Percentiles rank a stretch among this genome's conserved stretches.
phyloP scores from a whole-genome alignment of 2,329 filamentous ascomycete species.

The Knufia fluminis region DNA sequence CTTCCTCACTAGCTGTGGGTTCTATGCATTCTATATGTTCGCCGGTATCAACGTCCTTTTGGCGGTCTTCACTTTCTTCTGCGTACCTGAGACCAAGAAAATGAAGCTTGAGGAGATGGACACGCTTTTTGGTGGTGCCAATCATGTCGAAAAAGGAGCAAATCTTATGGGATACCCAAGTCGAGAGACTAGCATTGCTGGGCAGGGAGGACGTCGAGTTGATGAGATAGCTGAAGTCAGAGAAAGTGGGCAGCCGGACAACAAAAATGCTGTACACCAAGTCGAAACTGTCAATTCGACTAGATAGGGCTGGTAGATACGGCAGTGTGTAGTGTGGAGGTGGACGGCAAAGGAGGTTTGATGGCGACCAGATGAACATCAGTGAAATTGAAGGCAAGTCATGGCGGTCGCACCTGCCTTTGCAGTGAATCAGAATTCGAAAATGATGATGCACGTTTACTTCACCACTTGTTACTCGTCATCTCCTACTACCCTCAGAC shows the following conservation, averaged over 20 bases:
- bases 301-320: not conserved
- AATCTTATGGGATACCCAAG: not conserved
- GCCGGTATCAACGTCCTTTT: constrained; percentile 41
- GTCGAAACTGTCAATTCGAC: not conserved
- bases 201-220: not conserved
- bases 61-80: constrained; percentile 22
- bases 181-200: not conserved
- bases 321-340: not conserved
- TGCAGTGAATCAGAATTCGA: too few species aligned
- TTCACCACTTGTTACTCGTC: not conserved
- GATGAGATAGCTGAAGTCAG: not conserved
- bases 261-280: not conserved
- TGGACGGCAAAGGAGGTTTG: too few species aligned
- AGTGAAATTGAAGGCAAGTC: too few species aligned
- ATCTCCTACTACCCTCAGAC: not conserved
- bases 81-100: constrained; percentile 27
- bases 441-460: too few species aligned
- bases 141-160: constrained; percentile 25
- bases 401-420: too few species aligned
- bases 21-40: constrained; percentile 50
- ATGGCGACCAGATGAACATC: too few species aligned
- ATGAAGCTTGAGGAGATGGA: constrained; percentile 28
- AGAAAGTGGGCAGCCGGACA: not conserved
- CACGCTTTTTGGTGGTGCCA: constrained; percentile 25
- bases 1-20: constrained; percentile 52